Conservation (phyloP, 768 basidiomycete species). For the Rhodotorula diobovata region DNA sequence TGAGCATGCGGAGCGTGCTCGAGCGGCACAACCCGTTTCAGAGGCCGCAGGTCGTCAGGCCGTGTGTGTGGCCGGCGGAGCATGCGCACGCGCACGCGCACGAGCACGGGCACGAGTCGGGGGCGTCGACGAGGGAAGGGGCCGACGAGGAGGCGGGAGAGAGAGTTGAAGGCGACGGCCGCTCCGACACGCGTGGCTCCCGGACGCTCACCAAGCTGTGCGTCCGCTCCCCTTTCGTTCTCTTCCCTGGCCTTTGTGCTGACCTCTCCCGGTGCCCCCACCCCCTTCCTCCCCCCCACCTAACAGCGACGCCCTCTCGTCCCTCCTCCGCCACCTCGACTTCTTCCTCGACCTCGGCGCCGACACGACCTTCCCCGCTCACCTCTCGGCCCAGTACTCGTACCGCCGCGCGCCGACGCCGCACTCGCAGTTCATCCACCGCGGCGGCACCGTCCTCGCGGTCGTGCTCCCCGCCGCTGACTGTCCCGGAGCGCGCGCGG, state of each 20-base stretch:
- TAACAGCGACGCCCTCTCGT: conserved; percentile 14
- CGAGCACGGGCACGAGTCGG: too few relatives aligned
- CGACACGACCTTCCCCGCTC: conserved; percentile 39
- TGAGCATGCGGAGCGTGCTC: conserved; percentile 19
- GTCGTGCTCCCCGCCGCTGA: too few relatives aligned
- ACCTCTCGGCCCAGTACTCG: conserved; percentile 75
- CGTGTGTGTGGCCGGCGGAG: conserved; percentile 67
- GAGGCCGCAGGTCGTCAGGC: conserved; percentile 74
- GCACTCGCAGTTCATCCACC: conserved; percentile 89
- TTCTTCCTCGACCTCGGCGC: conserved; percentile 46
- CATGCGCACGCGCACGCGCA: too few relatives aligned
- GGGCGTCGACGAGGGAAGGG: not conserved
- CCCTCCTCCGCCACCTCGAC: conserved; percentile 27
- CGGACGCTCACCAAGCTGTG: conserved; percentile 42
- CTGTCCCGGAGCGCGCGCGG: too few relatives aligned
- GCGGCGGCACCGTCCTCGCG: conserved; percentile 80
- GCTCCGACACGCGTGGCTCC: too few relatives aligned
- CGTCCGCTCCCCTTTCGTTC: conserved; percentile 62
- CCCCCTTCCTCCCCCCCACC: not conserved
- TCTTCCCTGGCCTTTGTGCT: conserved; percentile 66
- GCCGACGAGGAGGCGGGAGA: not conserved
- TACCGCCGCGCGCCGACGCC: conserved; percentile 71
- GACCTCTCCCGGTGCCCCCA: not conserved
- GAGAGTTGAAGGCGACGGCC: too few relatives aligned
- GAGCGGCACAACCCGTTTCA: conserved; percentile 78